These are phyloP conservation scores for Rosa multiflora DNA, from an alignment of 306 rosid genomes.

Conservation along the genomic window DNA sequence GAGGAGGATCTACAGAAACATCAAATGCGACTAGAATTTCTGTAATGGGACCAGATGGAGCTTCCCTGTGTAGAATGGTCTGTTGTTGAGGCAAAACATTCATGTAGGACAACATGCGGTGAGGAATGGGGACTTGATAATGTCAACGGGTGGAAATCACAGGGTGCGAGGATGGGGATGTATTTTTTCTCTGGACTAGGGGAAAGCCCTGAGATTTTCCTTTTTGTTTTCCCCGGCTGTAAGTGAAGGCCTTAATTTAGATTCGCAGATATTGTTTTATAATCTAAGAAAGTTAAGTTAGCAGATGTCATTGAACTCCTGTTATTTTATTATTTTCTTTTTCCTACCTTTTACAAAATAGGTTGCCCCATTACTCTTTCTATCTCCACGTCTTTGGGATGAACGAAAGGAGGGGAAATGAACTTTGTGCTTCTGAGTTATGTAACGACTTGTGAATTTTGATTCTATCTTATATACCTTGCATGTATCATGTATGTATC, in stretches of 20 bases:
- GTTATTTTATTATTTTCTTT: conserved; percentile 39
- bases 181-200: conserved; percentile 55
- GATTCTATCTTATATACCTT: conserved; percentile 22
- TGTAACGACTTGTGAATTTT: conserved; percentile 42
- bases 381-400: conserved; percentile 24
- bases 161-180: conserved; percentile 56
- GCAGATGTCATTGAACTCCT: conserved; percentile 46
- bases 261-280: conserved; percentile 59
- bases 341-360: conserved; percentile 39
- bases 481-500: conserved; percentile 15
- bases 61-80: conserved; percentile 37
- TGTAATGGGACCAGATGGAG: conserved; percentile 41
- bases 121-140: conserved; percentile 35
- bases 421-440: conserved; percentile 59
- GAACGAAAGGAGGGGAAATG: conserved; percentile 39
- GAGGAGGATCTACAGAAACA: conserved; percentile 98
- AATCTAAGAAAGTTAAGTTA: conserved; percentile 60
- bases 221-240: conserved; percentile 50
- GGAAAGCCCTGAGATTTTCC: conserved; percentile 56
- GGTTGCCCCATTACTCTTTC: conserved; percentile 35
- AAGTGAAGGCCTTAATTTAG: conserved; percentile 78
- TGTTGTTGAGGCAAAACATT: conserved; percentile 30
- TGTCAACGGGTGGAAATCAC: conserved; percentile 45
- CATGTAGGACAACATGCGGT: conserved; percentile 49
- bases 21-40: conserved; percentile 85